These are phyloP conservation scores for Malus hybrid DNA, from an alignment of 331 rosid species.

Conservation along the genomic window DNA sequence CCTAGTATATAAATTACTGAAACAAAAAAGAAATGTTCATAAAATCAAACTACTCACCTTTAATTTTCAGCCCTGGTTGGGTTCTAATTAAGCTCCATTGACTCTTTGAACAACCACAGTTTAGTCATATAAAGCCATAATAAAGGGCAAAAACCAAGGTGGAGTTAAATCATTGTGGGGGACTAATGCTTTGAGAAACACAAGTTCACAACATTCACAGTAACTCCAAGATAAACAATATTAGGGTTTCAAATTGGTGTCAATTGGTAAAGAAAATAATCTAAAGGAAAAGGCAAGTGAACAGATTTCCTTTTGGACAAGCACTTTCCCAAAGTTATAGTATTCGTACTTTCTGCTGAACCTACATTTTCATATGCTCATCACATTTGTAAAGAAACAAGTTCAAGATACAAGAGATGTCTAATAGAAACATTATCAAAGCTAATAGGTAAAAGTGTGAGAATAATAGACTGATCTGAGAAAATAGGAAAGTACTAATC, in stretches of 20 bases:
- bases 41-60: not conserved
- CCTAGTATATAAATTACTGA: not conserved
- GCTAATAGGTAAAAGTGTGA: not conserved
- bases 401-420: not conserved
- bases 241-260: not conserved
- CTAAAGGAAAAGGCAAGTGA: not conserved
- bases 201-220: not conserved
- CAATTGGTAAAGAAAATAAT: not conserved
- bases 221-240: not conserved
- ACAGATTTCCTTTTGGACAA: not conserved
- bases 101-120: not conserved
- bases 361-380: not conserved
- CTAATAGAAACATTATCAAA: not conserved
- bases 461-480: not conserved
- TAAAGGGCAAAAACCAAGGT: not conserved
- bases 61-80: not conserved
- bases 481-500: not conserved
- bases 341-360: not conserved
- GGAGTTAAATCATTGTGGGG: not conserved
- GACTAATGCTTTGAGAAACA: not conserved
- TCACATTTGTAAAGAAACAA: conserved; percentile 2
- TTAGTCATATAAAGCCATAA: not conserved
- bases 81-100: not conserved
- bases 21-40: not conserved
- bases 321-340: conserved; percentile 1